Percentiles rank a stretch among this genome's conserved stretches.
Conservation (phyloP, 768 basidiomycete genomes). For the Lenzites betulinus region DNA sequence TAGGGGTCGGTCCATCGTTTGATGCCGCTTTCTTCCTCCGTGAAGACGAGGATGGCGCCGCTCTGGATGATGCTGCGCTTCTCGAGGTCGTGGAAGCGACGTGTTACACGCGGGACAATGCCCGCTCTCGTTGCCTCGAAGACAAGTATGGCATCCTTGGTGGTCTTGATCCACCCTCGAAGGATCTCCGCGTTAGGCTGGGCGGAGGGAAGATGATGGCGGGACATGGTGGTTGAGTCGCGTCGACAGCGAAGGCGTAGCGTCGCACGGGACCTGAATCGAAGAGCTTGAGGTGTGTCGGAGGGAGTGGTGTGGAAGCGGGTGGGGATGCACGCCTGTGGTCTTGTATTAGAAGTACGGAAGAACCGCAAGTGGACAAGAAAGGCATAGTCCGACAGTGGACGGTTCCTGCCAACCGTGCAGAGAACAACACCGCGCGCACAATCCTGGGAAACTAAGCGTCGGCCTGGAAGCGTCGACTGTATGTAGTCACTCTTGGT, state of each 20-base stretch:
- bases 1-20: slow-evolving; percentile 27
- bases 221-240: slow-evolving; percentile 6
- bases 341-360: slow-evolving; percentile 15
- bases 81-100: slow-evolving; percentile 26
- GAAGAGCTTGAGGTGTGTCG: slow-evolving; percentile 1
- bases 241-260: not conserved
- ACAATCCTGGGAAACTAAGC: not conserved
- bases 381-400: slow-evolving; percentile 9
- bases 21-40: slow-evolving; percentile 27
- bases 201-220: slow-evolving; percentile 5
- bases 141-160: slow-evolving; percentile 24
- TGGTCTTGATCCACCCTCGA: slow-evolving; percentile 25
- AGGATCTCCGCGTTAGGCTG: slow-evolving; percentile 16
- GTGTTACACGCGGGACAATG: slow-evolving; percentile 23
- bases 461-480: slow-evolving; percentile 7
- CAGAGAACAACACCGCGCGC: slow-evolving; percentile 16
- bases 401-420: slow-evolving; percentile 19
- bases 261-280: slow-evolving; percentile 1
- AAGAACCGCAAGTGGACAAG: slow-evolving; percentile 11
- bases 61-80: slow-evolving; percentile 21
- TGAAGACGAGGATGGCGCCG: slow-evolving; percentile 26
- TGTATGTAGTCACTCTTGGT: slow-evolving; percentile 5
- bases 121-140: slow-evolving; percentile 24
- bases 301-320: slow-evolving; percentile 13
- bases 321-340: not conserved